A percentile compares a stretch with the other conserved stretches of the same genome.
phyloP scores from a whole-genome alignment of 176 grass and related monocot genomes.

The Lolium multiflorum region DNA sequence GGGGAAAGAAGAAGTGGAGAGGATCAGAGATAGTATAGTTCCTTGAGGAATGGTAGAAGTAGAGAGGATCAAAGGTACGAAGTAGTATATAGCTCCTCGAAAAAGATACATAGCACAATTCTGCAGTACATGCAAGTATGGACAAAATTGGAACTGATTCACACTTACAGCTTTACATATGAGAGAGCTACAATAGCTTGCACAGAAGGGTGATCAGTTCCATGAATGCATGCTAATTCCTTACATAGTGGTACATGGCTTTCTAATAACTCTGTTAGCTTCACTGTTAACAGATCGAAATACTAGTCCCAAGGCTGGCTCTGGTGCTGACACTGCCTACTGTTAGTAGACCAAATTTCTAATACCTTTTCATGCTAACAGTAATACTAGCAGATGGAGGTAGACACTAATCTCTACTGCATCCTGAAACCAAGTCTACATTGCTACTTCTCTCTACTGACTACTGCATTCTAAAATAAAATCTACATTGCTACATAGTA shows the following conservation, averaged over 20 bases:
- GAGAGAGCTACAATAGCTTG: neutral
- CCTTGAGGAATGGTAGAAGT: neutral
- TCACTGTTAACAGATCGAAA: constrained; percentile 51
- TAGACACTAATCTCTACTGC: constrained; percentile 26
- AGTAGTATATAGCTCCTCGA: neutral
- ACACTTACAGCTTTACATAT: constrained; percentile 18
- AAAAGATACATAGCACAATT: neutral
- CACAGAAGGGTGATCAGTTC: constrained; percentile 28
- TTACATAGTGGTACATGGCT: neutral
- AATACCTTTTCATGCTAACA: constrained; percentile 59
- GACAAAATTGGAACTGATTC: constrained; percentile 37
- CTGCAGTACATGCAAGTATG: constrained; percentile 20
- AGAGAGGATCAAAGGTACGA: neutral
- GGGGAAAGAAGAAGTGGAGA: neutral
- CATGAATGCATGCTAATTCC: neutral
- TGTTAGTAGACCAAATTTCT: neutral
- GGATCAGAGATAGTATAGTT: neutral
- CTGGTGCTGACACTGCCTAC: neutral
- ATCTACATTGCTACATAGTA: constrained; percentile 26
- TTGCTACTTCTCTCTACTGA: constrained; percentile 29
- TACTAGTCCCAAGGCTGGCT: neutral
- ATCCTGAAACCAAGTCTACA: constrained; percentile 39
- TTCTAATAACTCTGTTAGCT: constrained; percentile 66
- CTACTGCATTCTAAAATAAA: constrained; percentile 43
- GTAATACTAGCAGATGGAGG: constrained; percentile 62